phyloP scores from a whole-genome alignment of 208 protist genomes.

The Wallacemonas sp. region DNA sequence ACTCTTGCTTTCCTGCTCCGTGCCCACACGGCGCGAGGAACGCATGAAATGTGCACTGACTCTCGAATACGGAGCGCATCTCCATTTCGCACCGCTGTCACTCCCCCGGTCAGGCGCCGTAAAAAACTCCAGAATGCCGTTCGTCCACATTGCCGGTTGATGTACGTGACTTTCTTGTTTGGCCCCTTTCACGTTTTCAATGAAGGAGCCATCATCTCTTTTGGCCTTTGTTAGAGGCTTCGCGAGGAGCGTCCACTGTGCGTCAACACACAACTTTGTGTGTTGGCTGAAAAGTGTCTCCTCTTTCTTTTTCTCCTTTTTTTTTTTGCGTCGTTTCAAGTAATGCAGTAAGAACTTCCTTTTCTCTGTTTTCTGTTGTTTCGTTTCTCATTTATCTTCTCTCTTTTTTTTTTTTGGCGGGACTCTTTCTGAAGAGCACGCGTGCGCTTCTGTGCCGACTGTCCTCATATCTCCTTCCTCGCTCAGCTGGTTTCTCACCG shows the following conservation, averaged over 20 bases:
- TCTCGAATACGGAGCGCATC: background rate
- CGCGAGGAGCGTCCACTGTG: no score
- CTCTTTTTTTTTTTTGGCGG: constrained; percentile 12
- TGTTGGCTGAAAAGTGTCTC: background rate
- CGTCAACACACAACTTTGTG: no score
- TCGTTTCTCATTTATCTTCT: background rate
- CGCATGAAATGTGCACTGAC: background rate
- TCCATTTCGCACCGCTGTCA: no score
- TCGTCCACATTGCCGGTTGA: no score
- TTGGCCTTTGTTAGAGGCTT: no score
- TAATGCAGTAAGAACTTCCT: no score
- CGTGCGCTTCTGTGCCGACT: no score
- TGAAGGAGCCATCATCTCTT: no score
- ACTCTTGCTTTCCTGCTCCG: constrained; percentile 4
- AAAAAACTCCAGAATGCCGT: constrained; percentile 5
- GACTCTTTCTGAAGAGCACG: no score
- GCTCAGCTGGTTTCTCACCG: no score
- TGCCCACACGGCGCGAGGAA: background rate
- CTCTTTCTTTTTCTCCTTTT: constrained; percentile 10
- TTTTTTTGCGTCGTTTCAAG: no score
- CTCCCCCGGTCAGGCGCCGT: background rate
- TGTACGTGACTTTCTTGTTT: background rate
- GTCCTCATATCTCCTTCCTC: no score
- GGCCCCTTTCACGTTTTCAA: background rate
- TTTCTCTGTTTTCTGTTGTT: constrained; percentile 10